Base-by-base conservation (phyloP, 495 filamentous ascomycete genomes). In the Lophium mytilinum region DNA sequence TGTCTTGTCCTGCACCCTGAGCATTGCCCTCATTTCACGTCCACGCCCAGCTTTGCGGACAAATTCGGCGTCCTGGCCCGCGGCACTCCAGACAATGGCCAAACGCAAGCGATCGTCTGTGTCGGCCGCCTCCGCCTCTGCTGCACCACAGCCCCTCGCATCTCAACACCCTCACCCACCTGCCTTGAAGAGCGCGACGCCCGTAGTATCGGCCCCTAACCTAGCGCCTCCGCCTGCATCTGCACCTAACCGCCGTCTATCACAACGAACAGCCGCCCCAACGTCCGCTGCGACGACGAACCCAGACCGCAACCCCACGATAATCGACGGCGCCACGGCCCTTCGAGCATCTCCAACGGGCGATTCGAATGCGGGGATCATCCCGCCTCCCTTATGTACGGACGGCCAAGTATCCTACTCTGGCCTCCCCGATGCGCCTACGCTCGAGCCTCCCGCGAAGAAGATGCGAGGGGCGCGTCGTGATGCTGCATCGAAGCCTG, bases 41-140 rank as follows among this genome's bases (percentile, higher is more conserved):
- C 24, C 24, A 6, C 24, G 24, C 24, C 45, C 14, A 48, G 15
- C 45, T 48, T 24, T 33, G 17, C 45, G 17, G 45, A 24, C 24
- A 30, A 30, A 30, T 30, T 30, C 24, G 24, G 24, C 24, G 24
- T 6, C 24, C 24, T 30, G 24, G 24, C 24, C 24, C 24, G 2
- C 24, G 24, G 24, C 24, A 30, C 24, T 30, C 24, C 24, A 30
- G 24, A 30, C 45, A 48, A 64, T 65, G 62, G 62, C 62, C 50
- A 61, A 61, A 54, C 62, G 62, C 40, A 65, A 65, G 50, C 45
- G 58, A 42, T 59, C 62, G n/a, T 49, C 57, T n/a, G 51, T 35
- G 37, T 37, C 33, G 42, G 19, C 37, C 40, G 50, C 62, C 54
- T 39, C 46, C 15, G n/a, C 46, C 3, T 12, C 14, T 49, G 40